Evolutionary conservation across 352 stramenopile species (phyloP).

Genomic region (Pythium phragmiticola): DNA sequence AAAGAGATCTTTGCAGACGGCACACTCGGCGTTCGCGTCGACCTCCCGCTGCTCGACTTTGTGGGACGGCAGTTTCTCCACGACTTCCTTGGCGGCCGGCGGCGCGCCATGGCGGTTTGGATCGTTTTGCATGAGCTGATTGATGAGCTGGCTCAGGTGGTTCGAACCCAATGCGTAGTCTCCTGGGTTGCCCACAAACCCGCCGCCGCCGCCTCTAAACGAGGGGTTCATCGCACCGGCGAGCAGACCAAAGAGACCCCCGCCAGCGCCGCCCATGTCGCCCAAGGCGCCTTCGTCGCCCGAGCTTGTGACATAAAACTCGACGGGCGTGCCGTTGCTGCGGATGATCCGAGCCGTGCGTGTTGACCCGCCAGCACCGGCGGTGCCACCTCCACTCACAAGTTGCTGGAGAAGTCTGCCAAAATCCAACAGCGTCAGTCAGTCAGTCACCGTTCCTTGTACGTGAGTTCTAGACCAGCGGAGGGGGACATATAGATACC

Average conservation of each 20-base stretch:
- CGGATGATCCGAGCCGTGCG: slow-evolving; percentile 56
- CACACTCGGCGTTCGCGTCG: slow-evolving; percentile 73
- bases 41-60: slow-evolving; percentile 76
- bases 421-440: background rate
- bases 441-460: background rate
- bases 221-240: slow-evolving; percentile 46
- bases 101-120: slow-evolving; percentile 82
- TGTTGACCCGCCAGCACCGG: background rate
- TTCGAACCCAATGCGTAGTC: slow-evolving; percentile 84
- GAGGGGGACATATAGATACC: background rate
- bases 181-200: slow-evolving; percentile 58
- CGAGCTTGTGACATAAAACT: slow-evolving; percentile 73
- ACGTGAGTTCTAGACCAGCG: too few species aligned
- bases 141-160: slow-evolving; percentile 75
- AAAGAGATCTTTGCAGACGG: slow-evolving; percentile 87
- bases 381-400: slow-evolving; percentile 1
- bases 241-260: slow-evolving; percentile 41
- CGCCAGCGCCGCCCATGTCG: slow-evolving; percentile 21
- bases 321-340: slow-evolving; percentile 63
- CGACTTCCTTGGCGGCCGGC: slow-evolving; percentile 67
- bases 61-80: slow-evolving; percentile 74
- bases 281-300: slow-evolving; percentile 36
- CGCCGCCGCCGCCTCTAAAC: slow-evolving; percentile 31
- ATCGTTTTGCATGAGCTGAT: slow-evolving; percentile 89
- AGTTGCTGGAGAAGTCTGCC: slow-evolving; percentile 29